phyloP scores from a whole-genome alignment of 2,329 filamentous ascomycete genomes.

The Trichoderma endophyticum region DNA sequence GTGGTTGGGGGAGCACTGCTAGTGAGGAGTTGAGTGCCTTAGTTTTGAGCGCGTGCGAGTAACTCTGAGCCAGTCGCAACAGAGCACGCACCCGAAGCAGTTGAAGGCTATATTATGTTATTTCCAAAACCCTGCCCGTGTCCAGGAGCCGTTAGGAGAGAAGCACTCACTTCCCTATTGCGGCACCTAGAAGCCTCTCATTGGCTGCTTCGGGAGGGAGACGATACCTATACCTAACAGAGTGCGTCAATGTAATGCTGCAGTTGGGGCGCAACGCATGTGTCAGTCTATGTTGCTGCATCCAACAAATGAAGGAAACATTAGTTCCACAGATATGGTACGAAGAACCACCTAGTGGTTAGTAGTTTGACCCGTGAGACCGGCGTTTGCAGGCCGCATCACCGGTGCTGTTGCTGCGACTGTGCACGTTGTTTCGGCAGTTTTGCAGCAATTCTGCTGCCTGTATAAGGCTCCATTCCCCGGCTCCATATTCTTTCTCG shows the following conservation, averaged over 20 bases:
- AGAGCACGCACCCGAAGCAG: not conserved
- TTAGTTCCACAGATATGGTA: not conserved
- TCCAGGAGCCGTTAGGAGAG: not conserved
- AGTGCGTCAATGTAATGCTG: conserved; percentile 5
- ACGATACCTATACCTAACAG: not conserved
- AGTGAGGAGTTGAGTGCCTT: not conserved
- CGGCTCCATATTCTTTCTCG: not conserved
- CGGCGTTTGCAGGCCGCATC: not conserved
- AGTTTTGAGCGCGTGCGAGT: not conserved
- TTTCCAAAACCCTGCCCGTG: not conserved
- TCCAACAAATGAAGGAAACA: not conserved
- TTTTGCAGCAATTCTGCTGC: not conserved
- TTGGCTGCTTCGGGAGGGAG: conserved; percentile 1
- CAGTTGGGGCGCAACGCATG: not conserved
- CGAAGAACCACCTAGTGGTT: not conserved
- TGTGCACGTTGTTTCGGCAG: not conserved
- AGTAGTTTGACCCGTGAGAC: not conserved
- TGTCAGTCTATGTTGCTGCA: not conserved
- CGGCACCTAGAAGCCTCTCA: not conserved
- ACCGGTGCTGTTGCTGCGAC: not conserved
- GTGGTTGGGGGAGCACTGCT: not conserved
- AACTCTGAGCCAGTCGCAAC: not conserved
- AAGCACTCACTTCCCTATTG: conserved; percentile 8
- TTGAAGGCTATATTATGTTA: not conserved
- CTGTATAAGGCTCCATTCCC: not conserved